Conservation (phyloP, 371 early-diverging fungal genomes). For the Polyrhizophydium stewartii region DNA sequence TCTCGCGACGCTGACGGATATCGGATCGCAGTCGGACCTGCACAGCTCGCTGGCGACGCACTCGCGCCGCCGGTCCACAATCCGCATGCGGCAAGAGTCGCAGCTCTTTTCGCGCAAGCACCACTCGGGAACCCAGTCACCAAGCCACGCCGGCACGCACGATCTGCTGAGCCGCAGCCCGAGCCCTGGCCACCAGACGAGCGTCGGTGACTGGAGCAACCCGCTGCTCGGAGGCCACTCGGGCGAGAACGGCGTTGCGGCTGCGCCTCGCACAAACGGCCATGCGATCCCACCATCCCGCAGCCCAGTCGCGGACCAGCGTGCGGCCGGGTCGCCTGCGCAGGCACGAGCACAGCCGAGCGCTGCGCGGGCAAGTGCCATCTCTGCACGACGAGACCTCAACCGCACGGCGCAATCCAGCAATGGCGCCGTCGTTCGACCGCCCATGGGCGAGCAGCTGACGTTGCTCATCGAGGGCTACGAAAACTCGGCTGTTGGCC, state of each 20-base stretch:
- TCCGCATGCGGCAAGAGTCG: not conserved
- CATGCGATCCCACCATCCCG: no score
- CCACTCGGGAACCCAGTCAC: not conserved
- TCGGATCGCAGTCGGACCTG: no score
- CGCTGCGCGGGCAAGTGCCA: not conserved
- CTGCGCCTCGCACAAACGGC: no score
- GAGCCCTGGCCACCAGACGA: no score
- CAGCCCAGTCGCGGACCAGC: no score
- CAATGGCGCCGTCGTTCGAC: not conserved
- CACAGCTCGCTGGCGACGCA: no score
- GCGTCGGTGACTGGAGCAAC: no score
- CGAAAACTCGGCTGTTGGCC: not conserved
- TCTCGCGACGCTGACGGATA: not conserved
- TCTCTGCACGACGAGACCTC: constrained; percentile 1
- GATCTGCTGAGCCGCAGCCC: no score
- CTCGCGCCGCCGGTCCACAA: not conserved
- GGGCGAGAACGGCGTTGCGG: no score
- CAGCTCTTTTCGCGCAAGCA: constrained; percentile 3
- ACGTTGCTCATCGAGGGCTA: constrained; percentile 16
- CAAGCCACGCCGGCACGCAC: no score
- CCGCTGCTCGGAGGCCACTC: no score
- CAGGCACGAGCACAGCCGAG: not conserved
- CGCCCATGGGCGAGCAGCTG: constrained; percentile 11
- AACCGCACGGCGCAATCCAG: not conserved
- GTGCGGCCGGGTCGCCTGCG: not conserved